Evolutionary conservation across 208 protist species (phyloP), one percentile per base, ranked within the genome.

Genomic region (Leishmania aethiopica): DNA sequence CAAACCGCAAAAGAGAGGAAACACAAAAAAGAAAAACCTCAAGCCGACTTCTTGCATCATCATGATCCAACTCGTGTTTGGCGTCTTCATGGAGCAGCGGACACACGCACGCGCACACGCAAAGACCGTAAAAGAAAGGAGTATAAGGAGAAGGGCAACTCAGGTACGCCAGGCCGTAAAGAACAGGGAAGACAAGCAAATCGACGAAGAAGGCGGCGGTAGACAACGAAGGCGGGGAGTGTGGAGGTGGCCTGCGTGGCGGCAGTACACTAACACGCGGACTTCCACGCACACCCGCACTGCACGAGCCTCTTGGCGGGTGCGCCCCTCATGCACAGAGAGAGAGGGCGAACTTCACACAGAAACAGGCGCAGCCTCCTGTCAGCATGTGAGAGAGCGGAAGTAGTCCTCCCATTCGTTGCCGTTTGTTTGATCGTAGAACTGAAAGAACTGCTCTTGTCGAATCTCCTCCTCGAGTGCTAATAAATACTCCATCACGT

Each of bases 351-450:
- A 35, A 19, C 15, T 40, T 49, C 22, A 28, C 67, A 49, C 22
- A 32, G 15, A 28, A 40, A 77, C 55, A 53, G 32, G 64, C 32
- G 11, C 25, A 57, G 72, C 28, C 2, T 59, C n/a, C 55, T 13
- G 10, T 78, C 75, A 78, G 37, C 37, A 83, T 47, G 40, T 88
- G 15, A 93, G 85, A 42, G 86, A 91, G 32, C 77, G 22, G 60
- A 92, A 97, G 81, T 97, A 95, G 62, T 89, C 86, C 57, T 95
- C 92, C 92, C 89, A 94, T 70, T 94, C 93, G n/a, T 84, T 85
- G 13, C 81, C 40, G 57, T 92, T 81, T 25, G 78, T 80, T 32
- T 93, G 85, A 40, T 97, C 91, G 79, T 92, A 97, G 8, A 94
- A 76, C 22, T 73, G 59, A n/a, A 94, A 67, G 25, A 95, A 82